These are phyloP conservation scores for Uromyces viciae-fabae DNA, from an alignment of 1,284 basidiomycete genomes.

Conservation along the genomic window DNA sequence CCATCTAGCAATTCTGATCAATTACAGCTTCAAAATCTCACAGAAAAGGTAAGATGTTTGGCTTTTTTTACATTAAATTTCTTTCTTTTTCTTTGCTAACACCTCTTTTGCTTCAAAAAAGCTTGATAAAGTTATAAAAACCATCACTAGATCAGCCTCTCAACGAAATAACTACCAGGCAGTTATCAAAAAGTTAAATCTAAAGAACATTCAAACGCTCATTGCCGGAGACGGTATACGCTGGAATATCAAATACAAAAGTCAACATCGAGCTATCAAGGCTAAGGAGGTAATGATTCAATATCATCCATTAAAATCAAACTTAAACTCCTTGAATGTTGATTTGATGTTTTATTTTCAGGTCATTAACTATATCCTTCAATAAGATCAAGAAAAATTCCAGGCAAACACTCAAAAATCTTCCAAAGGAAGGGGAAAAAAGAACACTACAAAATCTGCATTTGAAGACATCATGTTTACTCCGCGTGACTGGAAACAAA, in stretches of 20 bases:
- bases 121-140: background rate
- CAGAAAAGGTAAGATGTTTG: background rate
- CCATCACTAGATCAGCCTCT: background rate
- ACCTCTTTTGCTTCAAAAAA: background rate
- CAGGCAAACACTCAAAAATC: background rate
- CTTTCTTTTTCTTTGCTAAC: background rate
- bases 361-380: no score
- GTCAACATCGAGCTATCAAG: background rate
- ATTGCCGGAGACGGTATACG: conserved; percentile 5
- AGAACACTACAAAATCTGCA: no score
- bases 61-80: background rate
- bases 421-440: background rate
- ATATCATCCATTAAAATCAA: no score
- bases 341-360: no score
- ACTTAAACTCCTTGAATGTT: no score
- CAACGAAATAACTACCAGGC: background rate
- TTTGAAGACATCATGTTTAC: background rate
- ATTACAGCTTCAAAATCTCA: background rate
- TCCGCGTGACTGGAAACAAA: background rate
- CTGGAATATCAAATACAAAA: conserved; percentile 16
- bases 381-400: no score
- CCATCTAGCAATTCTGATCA: no score
- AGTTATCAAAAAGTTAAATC: background rate
- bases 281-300: background rate
- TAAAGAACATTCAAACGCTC: background rate